A percentile compares a stretch with the other conserved stretches of the same genome.
Conservation (phyloP, 805 yeast species). For the Barnettozyma californica region DNA sequence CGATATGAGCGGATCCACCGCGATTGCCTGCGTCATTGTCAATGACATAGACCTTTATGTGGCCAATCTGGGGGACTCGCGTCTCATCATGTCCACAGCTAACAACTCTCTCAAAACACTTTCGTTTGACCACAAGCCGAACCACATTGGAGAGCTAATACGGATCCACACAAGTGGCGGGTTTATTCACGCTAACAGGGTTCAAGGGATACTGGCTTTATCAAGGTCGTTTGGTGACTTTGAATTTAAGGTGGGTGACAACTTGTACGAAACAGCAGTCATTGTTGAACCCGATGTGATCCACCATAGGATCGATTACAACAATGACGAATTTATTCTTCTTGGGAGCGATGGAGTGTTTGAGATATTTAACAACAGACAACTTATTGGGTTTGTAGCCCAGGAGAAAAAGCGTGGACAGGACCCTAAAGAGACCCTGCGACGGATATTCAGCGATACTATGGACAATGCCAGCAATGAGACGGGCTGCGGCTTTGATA, state of each 20-base stretch:
- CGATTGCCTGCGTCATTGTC: constrained; percentile 40
- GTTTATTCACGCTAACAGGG: constrained; percentile 86
- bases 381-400: constrained; percentile 48
- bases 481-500: constrained; percentile 79
- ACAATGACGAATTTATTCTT: constrained; percentile 59
- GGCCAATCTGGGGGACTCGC: constrained; percentile 74
- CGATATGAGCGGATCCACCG: constrained; percentile 48
- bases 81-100: constrained; percentile 46
- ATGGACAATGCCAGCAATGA: constrained; percentile 59
- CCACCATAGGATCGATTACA: constrained; percentile 39
- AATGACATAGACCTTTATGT: constrained; percentile 43
- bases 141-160: constrained; percentile 88
- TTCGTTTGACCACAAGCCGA: constrained; percentile 87
- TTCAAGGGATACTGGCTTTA: constrained; percentile 89
- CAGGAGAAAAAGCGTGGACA: constrained; percentile 53
- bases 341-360: constrained; percentile 83
- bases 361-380: constrained; percentile 62
- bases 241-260: constrained; percentile 36
- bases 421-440: constrained; percentile 52
- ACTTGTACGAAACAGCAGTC: constrained; percentile 55
- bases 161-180: constrained; percentile 94
- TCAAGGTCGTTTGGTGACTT: constrained; percentile 89
- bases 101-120: constrained; percentile 52
- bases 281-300: constrained; percentile 76
- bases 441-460: constrained; percentile 57